These are phyloP conservation scores for Chenopodium quinoa DNA, from an alignment of 148 eudicot species.

Conservation along the genomic window DNA sequence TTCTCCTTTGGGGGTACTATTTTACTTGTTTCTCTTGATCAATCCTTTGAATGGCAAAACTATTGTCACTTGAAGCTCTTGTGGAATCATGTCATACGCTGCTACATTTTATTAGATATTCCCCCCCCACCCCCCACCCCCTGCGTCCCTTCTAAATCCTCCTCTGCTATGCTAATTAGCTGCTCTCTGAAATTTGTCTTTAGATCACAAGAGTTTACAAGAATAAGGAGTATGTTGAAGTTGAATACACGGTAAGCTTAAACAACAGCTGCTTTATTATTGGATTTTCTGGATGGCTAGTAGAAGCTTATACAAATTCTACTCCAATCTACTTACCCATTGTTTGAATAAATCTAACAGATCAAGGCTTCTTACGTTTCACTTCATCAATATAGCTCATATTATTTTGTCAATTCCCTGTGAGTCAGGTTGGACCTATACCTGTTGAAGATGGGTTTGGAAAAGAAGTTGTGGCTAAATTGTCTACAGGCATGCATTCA, in stretches of 20 bases:
- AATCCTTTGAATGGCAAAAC: not conserved
- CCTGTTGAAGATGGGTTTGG: slow-evolving; percentile 85
- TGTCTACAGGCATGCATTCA: slow-evolving; percentile 55
- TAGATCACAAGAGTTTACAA: slow-evolving; percentile 91
- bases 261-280: not conserved
- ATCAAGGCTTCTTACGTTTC: not conserved
- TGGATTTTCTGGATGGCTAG: not conserved
- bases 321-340: not conserved
- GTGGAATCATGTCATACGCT: not conserved
- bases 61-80: not conserved
- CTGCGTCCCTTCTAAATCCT: not conserved
- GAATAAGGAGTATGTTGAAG: slow-evolving; percentile 81
- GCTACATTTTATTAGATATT: slow-evolving; percentile 5
- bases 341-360: not conserved
- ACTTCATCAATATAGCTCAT: not conserved
- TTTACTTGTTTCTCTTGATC: not conserved
- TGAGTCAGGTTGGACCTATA: slow-evolving; percentile 84
- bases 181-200: slow-evolving; percentile 11
- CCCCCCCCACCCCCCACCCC: too few relatives aligned
- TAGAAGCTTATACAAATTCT: not conserved
- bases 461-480: slow-evolving; percentile 77
- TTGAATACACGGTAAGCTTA: slow-evolving; percentile 80
- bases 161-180: slow-evolving; percentile 13
- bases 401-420: slow-evolving; percentile 5
- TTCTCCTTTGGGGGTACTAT: too few relatives aligned